Percentiles rank a stretch among this genome's conserved stretches.
These are phyloP conservation scores for Wallacemonas rigidus DNA, from an alignment of 208 protist species.

Conservation along the genomic window DNA sequence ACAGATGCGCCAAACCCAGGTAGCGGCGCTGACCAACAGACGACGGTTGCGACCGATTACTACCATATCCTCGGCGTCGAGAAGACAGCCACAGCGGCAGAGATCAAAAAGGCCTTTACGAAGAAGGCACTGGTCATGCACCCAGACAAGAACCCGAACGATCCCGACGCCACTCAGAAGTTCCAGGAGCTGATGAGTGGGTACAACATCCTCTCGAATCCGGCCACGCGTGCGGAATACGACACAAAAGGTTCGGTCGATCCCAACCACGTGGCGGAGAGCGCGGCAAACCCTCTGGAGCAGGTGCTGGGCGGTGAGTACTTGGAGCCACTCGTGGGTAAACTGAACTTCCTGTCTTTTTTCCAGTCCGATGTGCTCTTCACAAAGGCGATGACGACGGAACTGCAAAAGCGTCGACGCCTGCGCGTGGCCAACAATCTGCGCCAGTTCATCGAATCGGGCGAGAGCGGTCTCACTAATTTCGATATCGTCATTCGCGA, in stretches of 20 bases:
- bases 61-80: slow-evolving; percentile 58
- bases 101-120: slow-evolving; percentile 67
- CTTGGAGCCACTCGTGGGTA: slow-evolving; percentile 54
- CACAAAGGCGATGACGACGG: slow-evolving; percentile 24
- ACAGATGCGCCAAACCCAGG: neutral
- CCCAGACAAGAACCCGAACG: slow-evolving; percentile 70
- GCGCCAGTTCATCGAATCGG: slow-evolving; percentile 33
- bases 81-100: slow-evolving; percentile 34
- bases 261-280: slow-evolving; percentile 17
- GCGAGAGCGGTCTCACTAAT: neutral
- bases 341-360: slow-evolving; percentile 33
- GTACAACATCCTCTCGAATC: slow-evolving; percentile 73
- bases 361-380: slow-evolving; percentile 30
- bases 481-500: slow-evolving; percentile 30
- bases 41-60: slow-evolving; percentile 27
- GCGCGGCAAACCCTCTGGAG: slow-evolving; percentile 34
- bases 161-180: slow-evolving; percentile 38
- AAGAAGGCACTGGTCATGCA: slow-evolving; percentile 60
- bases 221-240: slow-evolving; percentile 45
- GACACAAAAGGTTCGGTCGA: slow-evolving; percentile 44
- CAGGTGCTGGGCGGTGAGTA: slow-evolving; percentile 42
- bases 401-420: slow-evolving; percentile 38
- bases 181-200: slow-evolving; percentile 67
- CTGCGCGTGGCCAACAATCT: slow-evolving; percentile 57
- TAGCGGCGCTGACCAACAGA: no score